Conservation (phyloP, 352 stramenopile species). For the Phytophthora lateralis region DNA sequence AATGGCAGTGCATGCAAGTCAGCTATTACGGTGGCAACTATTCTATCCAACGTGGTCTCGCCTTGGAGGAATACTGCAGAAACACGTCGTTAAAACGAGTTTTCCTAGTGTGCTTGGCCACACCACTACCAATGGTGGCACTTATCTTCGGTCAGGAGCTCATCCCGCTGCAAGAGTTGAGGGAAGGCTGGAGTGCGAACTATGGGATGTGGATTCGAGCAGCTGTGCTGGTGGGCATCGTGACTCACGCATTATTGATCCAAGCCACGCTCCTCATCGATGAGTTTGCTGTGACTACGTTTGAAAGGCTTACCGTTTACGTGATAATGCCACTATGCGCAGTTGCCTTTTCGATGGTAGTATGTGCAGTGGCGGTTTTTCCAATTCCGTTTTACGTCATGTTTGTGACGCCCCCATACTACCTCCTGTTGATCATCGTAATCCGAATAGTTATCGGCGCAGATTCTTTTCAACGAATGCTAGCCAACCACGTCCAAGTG, state of each 20-base stretch:
- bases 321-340: background rate
- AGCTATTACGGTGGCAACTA: slow-evolving; percentile 19
- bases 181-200: slow-evolving; percentile 11
- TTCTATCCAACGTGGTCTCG: slow-evolving; percentile 15
- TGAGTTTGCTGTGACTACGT: background rate
- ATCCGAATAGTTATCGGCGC: slow-evolving; percentile 6
- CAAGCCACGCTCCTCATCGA: slow-evolving; percentile 12
- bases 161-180: slow-evolving; percentile 9
- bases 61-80: slow-evolving; percentile 11
- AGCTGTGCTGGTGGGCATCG: slow-evolving; percentile 4
- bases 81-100: slow-evolving; percentile 6
- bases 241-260: slow-evolving; percentile 2
- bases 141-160: slow-evolving; percentile 6
- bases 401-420: slow-evolving; percentile 6
- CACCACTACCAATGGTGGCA: slow-evolving; percentile 11
- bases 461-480: slow-evolving; percentile 6
- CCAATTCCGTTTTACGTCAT: slow-evolving; percentile 13
- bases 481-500: slow-evolving; percentile 3
- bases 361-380: slow-evolving; percentile 1
- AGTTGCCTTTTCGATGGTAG: background rate
- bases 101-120: slow-evolving; percentile 6
- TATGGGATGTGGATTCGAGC: slow-evolving; percentile 20
- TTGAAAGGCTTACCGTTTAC: background rate
- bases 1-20: slow-evolving; percentile 13
- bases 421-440: slow-evolving; percentile 6